phyloP scores from a whole-genome alignment of 225 moss, liverwort and hornwort species.

The Polytrichum formosum region DNA sequence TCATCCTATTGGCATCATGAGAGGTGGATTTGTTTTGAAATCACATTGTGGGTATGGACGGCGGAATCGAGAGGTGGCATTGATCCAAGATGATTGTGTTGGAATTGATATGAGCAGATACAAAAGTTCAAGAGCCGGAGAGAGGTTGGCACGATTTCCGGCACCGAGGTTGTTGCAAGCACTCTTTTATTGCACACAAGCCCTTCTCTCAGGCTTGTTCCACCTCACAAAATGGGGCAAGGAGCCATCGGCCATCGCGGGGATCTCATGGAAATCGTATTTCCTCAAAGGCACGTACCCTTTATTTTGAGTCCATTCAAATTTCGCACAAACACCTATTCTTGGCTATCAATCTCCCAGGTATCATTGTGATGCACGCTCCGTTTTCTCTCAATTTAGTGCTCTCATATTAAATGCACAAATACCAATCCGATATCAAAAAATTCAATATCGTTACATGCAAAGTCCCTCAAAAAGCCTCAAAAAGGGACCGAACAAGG shows the following conservation, averaged over 20 bases:
- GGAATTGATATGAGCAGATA: conserved; percentile 20
- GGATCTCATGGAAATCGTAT: conserved; percentile 48
- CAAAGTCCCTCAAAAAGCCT: not conserved
- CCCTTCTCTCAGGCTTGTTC: conserved; percentile 29
- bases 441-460: not conserved
- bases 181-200: conserved; percentile 42
- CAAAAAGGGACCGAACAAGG: too few relatives aligned
- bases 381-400: not conserved
- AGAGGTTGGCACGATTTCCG: conserved; percentile 34
- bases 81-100: not conserved
- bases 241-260: conserved; percentile 23
- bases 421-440: not conserved
- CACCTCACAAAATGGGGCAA: conserved; percentile 41
- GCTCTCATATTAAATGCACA: not conserved
- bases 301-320: not conserved
- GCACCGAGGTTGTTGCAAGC: conserved; percentile 53
- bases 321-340: not conserved
- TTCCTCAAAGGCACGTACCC: conserved; percentile 26
- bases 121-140: conserved; percentile 33
- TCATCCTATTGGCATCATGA: not conserved
- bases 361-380: not conserved
- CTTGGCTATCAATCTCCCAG: too few relatives aligned
- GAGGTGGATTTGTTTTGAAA: not conserved
- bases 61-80: not conserved
- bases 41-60: not conserved